phyloP scores from a whole-genome alignment of 371 early-diverging fungal genomes.

The Mortierella sp. region DNA sequence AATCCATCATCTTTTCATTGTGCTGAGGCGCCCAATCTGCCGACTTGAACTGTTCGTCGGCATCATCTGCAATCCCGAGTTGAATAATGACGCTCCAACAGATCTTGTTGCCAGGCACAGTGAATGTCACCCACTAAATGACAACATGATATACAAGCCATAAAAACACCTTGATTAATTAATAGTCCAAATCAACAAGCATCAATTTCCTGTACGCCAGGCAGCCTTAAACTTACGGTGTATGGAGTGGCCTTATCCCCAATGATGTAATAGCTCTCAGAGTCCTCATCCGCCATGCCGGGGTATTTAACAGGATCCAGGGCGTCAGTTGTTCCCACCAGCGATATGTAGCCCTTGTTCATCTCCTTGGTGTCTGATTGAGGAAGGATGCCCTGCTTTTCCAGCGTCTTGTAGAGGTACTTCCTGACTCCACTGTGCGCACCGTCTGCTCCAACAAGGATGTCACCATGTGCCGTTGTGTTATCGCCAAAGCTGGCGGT shows the following conservation, averaged over 20 bases:
- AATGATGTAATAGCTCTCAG: not conserved
- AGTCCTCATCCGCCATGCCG: not conserved
- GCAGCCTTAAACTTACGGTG: constrained; percentile 11
- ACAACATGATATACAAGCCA: not conserved
- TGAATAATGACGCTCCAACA: constrained; percentile 30
- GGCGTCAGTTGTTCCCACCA: constrained; percentile 23
- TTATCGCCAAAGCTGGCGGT: constrained; percentile 12
- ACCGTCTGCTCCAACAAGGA: constrained; percentile 44
- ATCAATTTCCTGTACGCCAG: not conserved
- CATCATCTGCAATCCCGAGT: not conserved
- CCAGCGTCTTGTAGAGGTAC: constrained; percentile 17
- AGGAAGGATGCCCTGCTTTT: not conserved
- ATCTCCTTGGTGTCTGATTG: not conserved
- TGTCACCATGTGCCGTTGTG: constrained; percentile 16
- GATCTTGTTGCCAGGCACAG: constrained; percentile 18
- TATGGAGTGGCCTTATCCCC: constrained; percentile 12
- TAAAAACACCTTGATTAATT: too few species aligned
- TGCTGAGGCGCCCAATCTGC: constrained; percentile 21
- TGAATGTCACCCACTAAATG: constrained; percentile 18
- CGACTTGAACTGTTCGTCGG: constrained; percentile 11
- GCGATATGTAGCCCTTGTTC: constrained; percentile 4
- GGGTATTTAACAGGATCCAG: constrained; percentile 23
- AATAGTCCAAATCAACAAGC: too few species aligned
- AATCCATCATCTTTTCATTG: constrained; percentile 13
- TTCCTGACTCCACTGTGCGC: constrained; percentile 33